phyloP scores from a whole-genome alignment of 2,329 filamentous ascomycete species.

The Penicillium corylophilum region DNA sequence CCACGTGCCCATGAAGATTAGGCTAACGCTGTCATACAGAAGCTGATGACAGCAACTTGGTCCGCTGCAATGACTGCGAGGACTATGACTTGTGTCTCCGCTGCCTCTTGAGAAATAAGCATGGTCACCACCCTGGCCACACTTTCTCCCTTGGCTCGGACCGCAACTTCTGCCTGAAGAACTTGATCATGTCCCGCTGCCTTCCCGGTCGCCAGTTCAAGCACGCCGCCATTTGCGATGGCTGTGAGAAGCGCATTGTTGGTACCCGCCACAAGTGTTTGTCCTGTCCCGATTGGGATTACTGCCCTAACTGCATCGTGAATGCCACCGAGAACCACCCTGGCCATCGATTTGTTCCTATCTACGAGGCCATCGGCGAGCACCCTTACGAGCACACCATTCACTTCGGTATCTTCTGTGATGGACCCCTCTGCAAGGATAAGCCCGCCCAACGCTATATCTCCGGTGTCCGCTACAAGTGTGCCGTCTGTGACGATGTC shows the following conservation, averaged over 20 bases:
- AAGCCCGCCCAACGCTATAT: conserved; percentile 58
- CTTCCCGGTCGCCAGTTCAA: conserved; percentile 74
- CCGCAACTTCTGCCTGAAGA: conserved; percentile 58
- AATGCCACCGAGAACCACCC: conserved; percentile 70
- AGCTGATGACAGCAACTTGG: conserved; percentile 73
- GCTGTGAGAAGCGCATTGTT: conserved; percentile 81
- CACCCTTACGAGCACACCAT: conserved; percentile 50
- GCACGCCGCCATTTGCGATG: conserved; percentile 91
- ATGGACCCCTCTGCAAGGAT: conserved; percentile 79
- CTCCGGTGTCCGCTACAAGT: conserved; percentile 89
- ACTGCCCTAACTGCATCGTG: conserved; percentile 73
- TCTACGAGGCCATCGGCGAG: conserved; percentile 68
- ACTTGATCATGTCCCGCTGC: conserved; percentile 66
- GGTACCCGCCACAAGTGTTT: conserved; percentile 96
- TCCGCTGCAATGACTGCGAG: conserved; percentile 80
- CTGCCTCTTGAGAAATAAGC: conserved; percentile 73
- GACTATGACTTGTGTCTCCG: conserved; percentile 89
- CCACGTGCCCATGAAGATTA: conserved; percentile 14
- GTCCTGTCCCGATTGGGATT: conserved; percentile 97
- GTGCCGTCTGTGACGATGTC: conserved; percentile 88
- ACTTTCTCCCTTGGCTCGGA: conserved; percentile 61
- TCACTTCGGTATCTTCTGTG: conserved; percentile 88
- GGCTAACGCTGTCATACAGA: conserved; percentile 46
- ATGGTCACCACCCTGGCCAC: conserved; percentile 90
- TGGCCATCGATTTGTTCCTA: conserved; percentile 80